Evolutionary conservation across 2,329 filamentous ascomycete species (phyloP).

Genomic region (Paecilomyces fulvus): DNA sequence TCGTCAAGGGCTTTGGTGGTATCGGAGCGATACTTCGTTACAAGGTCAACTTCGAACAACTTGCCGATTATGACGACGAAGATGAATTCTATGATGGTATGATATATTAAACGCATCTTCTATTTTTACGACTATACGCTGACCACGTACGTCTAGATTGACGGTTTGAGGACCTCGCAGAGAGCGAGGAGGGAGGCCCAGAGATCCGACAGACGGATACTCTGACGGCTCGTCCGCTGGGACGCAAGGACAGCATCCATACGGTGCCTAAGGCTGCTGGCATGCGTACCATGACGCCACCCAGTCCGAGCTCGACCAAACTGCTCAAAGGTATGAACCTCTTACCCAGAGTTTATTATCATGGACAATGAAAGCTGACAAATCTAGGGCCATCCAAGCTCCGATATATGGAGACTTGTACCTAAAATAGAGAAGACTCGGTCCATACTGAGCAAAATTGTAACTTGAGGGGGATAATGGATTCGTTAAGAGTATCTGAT

Average conservation of each 20-base stretch:
- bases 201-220: slow-evolving; percentile 43
- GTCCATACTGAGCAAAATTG: not conserved
- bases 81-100: slow-evolving; percentile 81
- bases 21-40: slow-evolving; percentile 96
- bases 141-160: slow-evolving; percentile 53
- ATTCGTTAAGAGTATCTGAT: slow-evolving; percentile 1
- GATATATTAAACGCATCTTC: slow-evolving; percentile 6
- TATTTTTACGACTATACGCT: slow-evolving; percentile 1
- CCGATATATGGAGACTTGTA: slow-evolving; percentile 24
- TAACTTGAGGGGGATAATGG: not conserved
- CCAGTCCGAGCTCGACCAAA: slow-evolving; percentile 26
- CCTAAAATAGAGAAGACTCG: slow-evolving; percentile 6
- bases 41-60: slow-evolving; percentile 99
- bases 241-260: slow-evolving; percentile 26
- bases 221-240: slow-evolving; percentile 46
- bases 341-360: not conserved
- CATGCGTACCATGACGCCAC: slow-evolving; percentile 19
- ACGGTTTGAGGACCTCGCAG: slow-evolving; percentile 80
- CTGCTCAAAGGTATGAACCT: slow-evolving; percentile 29
- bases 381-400: slow-evolving; percentile 37
- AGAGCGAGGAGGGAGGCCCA: slow-evolving; percentile 75
- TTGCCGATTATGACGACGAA: slow-evolving; percentile 83
- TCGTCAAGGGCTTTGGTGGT: slow-evolving; percentile 98
- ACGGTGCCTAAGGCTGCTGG: slow-evolving; percentile 24
- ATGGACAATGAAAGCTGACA: not conserved